Evolutionary conservation across 108 stramenopile species (phyloP).

Genomic region (Poteriospumella lacustris): DNA sequence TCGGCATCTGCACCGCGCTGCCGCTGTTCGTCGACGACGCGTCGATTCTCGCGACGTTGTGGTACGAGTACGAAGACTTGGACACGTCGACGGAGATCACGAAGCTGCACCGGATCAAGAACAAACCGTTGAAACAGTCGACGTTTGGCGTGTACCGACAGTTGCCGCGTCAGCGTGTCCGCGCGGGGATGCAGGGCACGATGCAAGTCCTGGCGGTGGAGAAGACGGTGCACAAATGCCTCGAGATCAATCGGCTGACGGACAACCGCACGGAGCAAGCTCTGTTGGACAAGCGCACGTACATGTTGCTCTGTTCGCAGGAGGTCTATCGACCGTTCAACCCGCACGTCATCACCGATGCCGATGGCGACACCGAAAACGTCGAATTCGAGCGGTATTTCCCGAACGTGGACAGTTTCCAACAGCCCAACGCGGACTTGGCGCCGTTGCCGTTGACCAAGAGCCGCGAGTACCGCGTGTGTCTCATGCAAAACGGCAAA

Average conservation of each 20-base stretch:
- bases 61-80: neutral
- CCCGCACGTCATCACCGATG: neutral
- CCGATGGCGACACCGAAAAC: neutral
- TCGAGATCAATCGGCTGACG: conserved; percentile 6
- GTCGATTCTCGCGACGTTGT: neutral
- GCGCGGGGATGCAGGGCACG: neutral
- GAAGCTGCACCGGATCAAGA: neutral
- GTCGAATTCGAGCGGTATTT: conserved; percentile 9
- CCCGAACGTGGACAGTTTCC: neutral
- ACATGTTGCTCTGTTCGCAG: neutral
- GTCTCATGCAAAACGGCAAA: neutral
- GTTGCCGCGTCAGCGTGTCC: neutral
- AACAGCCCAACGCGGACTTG: neutral
- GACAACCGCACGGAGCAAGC: conserved; percentile 17
- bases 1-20: neutral
- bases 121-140: neutral
- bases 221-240: neutral
- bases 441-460: neutral
- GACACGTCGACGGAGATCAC: neutral
- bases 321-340: neutral
- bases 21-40: neutral
- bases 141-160: neutral
- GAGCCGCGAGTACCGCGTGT: neutral
- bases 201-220: neutral
- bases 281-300: neutral